A percentile compares a stretch with the other conserved stretches of the same genome.
Conservation (phyloP, 768 basidiomycete genomes). For the Auricularia sp. region DNA sequence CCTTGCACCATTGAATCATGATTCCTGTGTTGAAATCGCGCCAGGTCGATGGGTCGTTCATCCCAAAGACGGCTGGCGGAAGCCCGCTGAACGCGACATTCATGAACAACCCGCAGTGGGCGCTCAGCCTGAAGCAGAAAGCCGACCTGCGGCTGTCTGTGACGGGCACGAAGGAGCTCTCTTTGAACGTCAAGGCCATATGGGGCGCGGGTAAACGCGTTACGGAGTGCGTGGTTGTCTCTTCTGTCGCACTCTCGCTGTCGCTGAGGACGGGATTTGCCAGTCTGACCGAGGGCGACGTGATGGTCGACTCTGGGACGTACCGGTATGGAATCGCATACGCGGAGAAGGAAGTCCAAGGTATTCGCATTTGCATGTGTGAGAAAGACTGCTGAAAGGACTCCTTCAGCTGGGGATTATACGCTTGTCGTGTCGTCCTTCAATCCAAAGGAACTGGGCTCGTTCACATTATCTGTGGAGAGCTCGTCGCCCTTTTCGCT, state of each 20-base stretch:
- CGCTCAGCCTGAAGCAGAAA: constrained; percentile 39
- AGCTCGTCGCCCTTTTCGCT: constrained; percentile 55
- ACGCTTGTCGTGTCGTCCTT: constrained; percentile 81
- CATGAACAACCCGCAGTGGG: constrained; percentile 87
- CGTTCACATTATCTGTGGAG: constrained; percentile 56
- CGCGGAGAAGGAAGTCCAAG: constrained; percentile 37
- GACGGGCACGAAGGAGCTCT: constrained; percentile 52
- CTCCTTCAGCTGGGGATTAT: constrained; percentile 57
- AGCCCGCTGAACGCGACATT: constrained; percentile 72
- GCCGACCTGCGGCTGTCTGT: constrained; percentile 31
- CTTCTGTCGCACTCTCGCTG: too few relatives aligned
- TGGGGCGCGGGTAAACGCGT: constrained; percentile 72
- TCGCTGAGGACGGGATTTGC: constrained; percentile 21
- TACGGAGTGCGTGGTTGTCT: constrained; percentile 47
- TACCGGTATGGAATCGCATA: constrained; percentile 73
- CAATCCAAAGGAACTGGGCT: constrained; percentile 57
- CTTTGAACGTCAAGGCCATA: constrained; percentile 61
- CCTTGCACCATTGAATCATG: background rate
- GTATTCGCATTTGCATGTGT: constrained; percentile 28
- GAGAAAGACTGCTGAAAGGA: background rate
- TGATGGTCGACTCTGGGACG: constrained; percentile 64
- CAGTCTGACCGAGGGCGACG: constrained; percentile 48
- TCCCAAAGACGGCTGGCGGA: constrained; percentile 70
- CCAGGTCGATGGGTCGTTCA: constrained; percentile 55
- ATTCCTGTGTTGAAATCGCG: background rate